Evolutionary conservation across 345 rosid genomes (phyloP).

Genomic region (Viola odorata): DNA sequence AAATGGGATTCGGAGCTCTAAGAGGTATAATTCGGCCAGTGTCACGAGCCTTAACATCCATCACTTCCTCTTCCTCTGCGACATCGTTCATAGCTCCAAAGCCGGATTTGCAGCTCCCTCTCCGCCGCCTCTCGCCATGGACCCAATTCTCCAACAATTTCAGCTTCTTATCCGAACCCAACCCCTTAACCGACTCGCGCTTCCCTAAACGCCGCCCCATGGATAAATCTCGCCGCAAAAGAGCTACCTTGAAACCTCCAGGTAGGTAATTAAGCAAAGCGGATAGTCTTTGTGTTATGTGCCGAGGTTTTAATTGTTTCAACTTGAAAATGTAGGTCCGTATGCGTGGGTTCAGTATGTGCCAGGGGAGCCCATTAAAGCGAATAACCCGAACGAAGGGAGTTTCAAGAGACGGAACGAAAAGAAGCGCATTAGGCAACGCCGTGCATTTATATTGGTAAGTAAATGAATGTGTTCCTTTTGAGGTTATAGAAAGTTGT

Average conservation of each 20-base stretch:
- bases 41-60: conserved; percentile 37
- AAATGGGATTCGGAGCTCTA: conserved; percentile 50
- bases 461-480: conserved; percentile 2
- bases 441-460: conserved; percentile 60
- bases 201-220: conserved; percentile 72
- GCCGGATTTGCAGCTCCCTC: background rate
- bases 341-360: conserved; percentile 72
- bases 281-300: too few species aligned
- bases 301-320: background rate
- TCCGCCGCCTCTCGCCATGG: conserved; percentile 36
- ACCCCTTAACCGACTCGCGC: conserved; percentile 50
- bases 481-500: background rate
- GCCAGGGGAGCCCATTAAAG: conserved; percentile 68
- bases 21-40: conserved; percentile 44
- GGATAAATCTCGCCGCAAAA: conserved; percentile 64
- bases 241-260: conserved; percentile 66
- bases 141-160: conserved; percentile 15
- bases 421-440: conserved; percentile 67
- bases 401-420: conserved; percentile 71
- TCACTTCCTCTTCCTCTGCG: conserved; percentile 16
- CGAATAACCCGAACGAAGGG: conserved; percentile 79
- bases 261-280: conserved; percentile 29
- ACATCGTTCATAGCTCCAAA: conserved; percentile 16
- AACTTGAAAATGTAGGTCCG: conserved; percentile 49
- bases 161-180: conserved; percentile 19